Evolutionary conservation across 306 rosid genomes (phyloP).

Genomic region (Vigna radiata): DNA sequence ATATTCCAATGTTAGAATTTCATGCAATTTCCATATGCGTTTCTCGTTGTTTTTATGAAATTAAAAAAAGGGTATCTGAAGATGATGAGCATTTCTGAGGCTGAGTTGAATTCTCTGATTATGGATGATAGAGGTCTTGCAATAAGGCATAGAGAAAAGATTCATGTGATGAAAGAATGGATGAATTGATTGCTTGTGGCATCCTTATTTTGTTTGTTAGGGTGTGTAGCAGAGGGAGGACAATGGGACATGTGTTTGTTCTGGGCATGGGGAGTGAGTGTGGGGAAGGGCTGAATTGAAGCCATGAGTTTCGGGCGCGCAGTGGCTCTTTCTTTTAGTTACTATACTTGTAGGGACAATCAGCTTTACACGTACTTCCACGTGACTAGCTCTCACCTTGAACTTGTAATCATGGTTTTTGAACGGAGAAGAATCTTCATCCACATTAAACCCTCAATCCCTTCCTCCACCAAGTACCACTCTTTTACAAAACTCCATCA

Average conservation of each 20-base stretch:
- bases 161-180: neutral
- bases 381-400: slow-evolving; percentile 59
- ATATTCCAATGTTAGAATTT: neutral
- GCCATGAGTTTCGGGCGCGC: slow-evolving; percentile 64
- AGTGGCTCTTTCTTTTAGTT: slow-evolving; percentile 48
- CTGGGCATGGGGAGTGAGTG: slow-evolving; percentile 4
- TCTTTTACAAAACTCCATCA: slow-evolving; percentile 55
- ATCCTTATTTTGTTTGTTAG: neutral
- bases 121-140: neutral
- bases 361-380: slow-evolving; percentile 70
- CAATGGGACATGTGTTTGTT: slow-evolving; percentile 18
- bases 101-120: neutral
- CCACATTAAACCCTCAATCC: slow-evolving; percentile 42
- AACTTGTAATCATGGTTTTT: slow-evolving; percentile 59
- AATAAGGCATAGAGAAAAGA: neutral
- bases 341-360: slow-evolving; percentile 52
- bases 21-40: neutral
- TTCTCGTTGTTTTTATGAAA: neutral
- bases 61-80: neutral
- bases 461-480: slow-evolving; percentile 50
- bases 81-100: neutral
- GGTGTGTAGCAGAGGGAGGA: neutral
- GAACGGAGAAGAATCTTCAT: slow-evolving; percentile 51
- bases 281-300: slow-evolving; percentile 55
- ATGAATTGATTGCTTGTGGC: neutral